Percentiles rank a stretch among this genome's conserved stretches.
phyloP scores from a whole-genome alignment of 2,329 filamentous ascomycete species.

The Venturia effusa region DNA sequence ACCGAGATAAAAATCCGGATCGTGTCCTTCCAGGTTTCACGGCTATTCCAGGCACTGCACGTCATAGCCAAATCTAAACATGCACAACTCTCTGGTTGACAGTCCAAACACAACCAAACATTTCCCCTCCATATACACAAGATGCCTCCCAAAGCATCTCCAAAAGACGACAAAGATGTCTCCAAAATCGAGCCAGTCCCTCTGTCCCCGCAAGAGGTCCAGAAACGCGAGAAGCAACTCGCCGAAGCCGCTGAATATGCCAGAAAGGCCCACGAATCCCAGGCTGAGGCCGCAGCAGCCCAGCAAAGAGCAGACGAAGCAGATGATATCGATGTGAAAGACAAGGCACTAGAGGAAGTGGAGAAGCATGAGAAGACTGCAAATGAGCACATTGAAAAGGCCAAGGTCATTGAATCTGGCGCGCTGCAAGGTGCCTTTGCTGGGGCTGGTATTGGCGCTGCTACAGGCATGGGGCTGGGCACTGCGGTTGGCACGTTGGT shows the following conservation, averaged over 20 bases:
- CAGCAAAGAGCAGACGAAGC: constrained; percentile 4
- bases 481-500: constrained; percentile 31
- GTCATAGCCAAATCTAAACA: background rate
- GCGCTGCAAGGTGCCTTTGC: constrained; percentile 31
- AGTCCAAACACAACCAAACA: background rate
- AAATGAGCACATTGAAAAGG: constrained; percentile 19
- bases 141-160: constrained; percentile 3
- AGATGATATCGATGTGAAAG: background rate
- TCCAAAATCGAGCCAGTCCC: background rate
- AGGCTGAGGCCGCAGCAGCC: background rate
- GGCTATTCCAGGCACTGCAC: too few relatives aligned
- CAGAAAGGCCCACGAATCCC: background rate
- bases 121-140: background rate
- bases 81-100: background rate
- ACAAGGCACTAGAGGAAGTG: constrained; percentile 18
- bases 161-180: background rate
- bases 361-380: constrained; percentile 20
- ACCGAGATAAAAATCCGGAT: background rate
- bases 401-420: constrained; percentile 18
- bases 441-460: constrained; percentile 32
- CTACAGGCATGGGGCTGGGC: constrained; percentile 30
- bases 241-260: constrained; percentile 4
- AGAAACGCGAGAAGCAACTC: constrained; percentile 4
- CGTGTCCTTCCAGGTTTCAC: too few relatives aligned
- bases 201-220: background rate